A percentile compares a stretch with the other conserved stretches of the same genome.
phyloP scores from a whole-genome alignment of 768 basidiomycete species.

The Fomitopsis serialis region DNA sequence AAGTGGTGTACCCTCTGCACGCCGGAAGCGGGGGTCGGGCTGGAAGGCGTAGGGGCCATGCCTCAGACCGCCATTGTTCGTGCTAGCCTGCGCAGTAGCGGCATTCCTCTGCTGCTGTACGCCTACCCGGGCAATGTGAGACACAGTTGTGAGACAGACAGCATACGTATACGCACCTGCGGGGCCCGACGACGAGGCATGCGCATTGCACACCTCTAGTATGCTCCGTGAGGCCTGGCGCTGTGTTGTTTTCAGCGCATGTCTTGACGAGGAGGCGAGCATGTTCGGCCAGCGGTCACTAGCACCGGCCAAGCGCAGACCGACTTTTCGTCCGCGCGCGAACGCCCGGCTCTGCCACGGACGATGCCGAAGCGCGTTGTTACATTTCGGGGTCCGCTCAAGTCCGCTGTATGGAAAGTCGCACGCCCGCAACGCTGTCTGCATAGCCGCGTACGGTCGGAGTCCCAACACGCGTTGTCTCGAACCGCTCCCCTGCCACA shows the following conservation, averaged over 20 bases:
- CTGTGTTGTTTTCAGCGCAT: constrained; percentile 14
- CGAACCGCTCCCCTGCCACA: constrained; percentile 4
- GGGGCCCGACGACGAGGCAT: not conserved
- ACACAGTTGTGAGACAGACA: not conserved
- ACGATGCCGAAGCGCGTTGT: not conserved
- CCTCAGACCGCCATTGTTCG: not conserved
- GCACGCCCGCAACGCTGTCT: too few species aligned
- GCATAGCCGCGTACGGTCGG: not conserved
- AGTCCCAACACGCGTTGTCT: constrained; percentile 5
- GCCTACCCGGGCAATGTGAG: not conserved
- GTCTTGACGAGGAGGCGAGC: constrained; percentile 22
- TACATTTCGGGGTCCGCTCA: too few species aligned
- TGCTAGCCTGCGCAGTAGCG: not conserved
- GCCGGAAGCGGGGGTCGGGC: constrained; percentile 18
- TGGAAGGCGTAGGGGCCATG: constrained; percentile 24
- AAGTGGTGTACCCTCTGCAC: constrained; percentile 10
- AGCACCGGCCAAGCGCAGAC: not conserved
- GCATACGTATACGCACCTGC: not conserved
- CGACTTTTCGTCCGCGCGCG: not conserved
- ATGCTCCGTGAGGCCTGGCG: not conserved
- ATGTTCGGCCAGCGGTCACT: constrained; percentile 5
- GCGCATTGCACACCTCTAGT: not conserved
- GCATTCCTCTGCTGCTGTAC: constrained; percentile 9
- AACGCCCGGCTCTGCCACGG: not conserved
- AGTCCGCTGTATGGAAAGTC: too few species aligned